Conservation (phyloP, 148 eudicot species). For the Chenopodium suecicum region DNA sequence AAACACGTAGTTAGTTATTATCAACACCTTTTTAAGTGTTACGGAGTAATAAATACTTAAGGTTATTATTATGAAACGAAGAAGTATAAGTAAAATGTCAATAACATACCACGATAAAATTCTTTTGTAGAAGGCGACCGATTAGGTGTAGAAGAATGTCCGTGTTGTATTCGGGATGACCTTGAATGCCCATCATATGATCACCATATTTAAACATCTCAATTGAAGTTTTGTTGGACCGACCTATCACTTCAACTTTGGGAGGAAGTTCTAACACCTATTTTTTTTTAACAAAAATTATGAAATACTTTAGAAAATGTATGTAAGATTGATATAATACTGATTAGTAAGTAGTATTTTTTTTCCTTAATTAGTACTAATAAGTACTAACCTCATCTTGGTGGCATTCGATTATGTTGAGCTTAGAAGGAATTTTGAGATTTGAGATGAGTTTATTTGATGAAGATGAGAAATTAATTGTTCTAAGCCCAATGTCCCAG, state of each 20-base stretch:
- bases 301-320: not conserved
- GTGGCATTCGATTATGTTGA: constrained; percentile 74
- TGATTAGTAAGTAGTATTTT: too few relatives aligned
- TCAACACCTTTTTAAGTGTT: too few relatives aligned
- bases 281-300: not conserved
- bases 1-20: too few relatives aligned
- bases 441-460: constrained; percentile 41
- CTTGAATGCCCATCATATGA: constrained; percentile 92
- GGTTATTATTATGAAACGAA: not conserved
- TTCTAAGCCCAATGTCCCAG: constrained; percentile 81
- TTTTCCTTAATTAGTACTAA: not conserved
- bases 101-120: constrained; percentile 51
- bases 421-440: constrained; percentile 42
- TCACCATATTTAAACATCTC: constrained; percentile 81
- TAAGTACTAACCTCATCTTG: constrained; percentile 63
- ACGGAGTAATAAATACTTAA: too few relatives aligned
- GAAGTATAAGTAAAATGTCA: not conserved
- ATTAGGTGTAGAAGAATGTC: constrained; percentile 78
- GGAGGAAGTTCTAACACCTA: constrained; percentile 71
- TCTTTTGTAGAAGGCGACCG: constrained; percentile 51
- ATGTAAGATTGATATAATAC: not conserved
- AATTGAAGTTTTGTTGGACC: constrained; percentile 67
- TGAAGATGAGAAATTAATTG: constrained; percentile 43
- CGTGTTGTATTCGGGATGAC: constrained; percentile 91
- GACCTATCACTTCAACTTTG: constrained; percentile 70